phyloP scores from a whole-genome alignment of 2,329 filamentous ascomycete genomes.

The Coniella vitis region DNA sequence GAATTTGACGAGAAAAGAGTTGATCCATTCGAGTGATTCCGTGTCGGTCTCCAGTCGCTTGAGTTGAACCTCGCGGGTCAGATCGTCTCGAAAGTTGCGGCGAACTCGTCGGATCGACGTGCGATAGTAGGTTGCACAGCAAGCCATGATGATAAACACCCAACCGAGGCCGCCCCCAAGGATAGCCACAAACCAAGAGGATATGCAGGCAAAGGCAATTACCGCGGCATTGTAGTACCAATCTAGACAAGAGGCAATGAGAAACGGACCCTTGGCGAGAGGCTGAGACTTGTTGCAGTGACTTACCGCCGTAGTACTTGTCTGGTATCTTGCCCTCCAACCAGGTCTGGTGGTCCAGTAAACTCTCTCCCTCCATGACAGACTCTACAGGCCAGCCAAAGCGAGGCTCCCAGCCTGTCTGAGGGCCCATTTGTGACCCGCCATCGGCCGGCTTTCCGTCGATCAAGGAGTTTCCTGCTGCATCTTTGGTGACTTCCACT shows the following conservation, averaged over 20 bases:
- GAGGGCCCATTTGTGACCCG: conserved; percentile 45
- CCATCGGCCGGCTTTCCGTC: conserved; percentile 49
- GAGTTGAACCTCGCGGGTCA: conserved; percentile 77
- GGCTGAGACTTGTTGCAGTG: background rate
- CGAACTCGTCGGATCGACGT: conserved; percentile 90
- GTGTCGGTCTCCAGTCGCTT: conserved; percentile 81
- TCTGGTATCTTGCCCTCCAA: conserved; percentile 80
- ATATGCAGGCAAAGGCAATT: conserved; percentile 85
- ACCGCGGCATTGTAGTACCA: conserved; percentile 98
- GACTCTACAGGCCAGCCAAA: conserved; percentile 65
- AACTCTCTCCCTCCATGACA: conserved; percentile 52
- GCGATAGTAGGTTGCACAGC: conserved; percentile 91
- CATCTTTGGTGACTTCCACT: conserved; percentile 45
- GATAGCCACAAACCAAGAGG: conserved; percentile 83
- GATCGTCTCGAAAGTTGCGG: conserved; percentile 91
- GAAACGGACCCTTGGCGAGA: background rate
- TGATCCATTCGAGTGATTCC: conserved; percentile 97
- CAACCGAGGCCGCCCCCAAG: conserved; percentile 88
- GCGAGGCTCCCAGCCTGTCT: conserved; percentile 81
- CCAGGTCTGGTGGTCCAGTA: conserved; percentile 84
- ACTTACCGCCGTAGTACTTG: conserved; percentile 77
- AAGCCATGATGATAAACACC: conserved; percentile 88
- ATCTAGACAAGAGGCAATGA: conserved; percentile 42
- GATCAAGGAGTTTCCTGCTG: conserved; percentile 39
- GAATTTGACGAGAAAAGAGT: conserved; percentile 96